Conservation (phyloP, 345 rosid species). For the Pugionium cornutum region DNA sequence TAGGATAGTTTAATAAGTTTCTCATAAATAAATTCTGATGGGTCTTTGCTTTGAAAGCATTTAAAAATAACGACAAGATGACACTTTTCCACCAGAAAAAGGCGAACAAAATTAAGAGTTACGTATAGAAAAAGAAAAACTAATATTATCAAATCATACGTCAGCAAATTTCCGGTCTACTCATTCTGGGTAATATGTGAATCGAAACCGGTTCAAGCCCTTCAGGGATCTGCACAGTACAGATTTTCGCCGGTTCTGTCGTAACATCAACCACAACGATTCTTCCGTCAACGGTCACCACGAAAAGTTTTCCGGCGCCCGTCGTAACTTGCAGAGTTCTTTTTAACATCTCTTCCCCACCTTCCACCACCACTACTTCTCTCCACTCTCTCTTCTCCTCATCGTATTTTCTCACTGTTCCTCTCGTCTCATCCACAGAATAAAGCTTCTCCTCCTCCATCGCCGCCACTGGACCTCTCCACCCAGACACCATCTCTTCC, state of each 20-base stretch:
- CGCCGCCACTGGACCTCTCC: conserved; percentile 58
- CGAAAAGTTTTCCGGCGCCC: conserved; percentile 48
- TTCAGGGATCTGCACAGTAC: conserved; percentile 47
- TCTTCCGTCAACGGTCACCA: conserved; percentile 35
- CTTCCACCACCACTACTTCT: conserved; percentile 34
- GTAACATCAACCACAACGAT: conserved; percentile 49
- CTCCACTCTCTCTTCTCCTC: conserved; percentile 46
- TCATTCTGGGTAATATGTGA: conserved; percentile 57
- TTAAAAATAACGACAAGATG: conserved; percentile 28
- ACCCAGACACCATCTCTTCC: conserved; percentile 52
- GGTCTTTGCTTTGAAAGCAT: conserved; percentile 6
- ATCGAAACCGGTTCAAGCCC: conserved; percentile 50
- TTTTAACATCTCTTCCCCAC: conserved; percentile 45
- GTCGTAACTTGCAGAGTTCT: conserved; percentile 47
- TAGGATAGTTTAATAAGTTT: too few relatives aligned
- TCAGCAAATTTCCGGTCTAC: conserved; percentile 31
- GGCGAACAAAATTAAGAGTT: neutral
- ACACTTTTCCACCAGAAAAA: conserved; percentile 23
- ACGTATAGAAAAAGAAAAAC: conserved; percentile 12
- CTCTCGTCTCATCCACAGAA: conserved; percentile 50
- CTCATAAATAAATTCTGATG: too few relatives aligned
- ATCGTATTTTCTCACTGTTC: conserved; percentile 44
- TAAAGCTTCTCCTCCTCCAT: conserved; percentile 51
- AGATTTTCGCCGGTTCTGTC: conserved; percentile 42
- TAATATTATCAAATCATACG: conserved; percentile 10